Evolutionary conservation across 805 yeast genomes (phyloP).

Genomic region (Candida schatavii): DNA sequence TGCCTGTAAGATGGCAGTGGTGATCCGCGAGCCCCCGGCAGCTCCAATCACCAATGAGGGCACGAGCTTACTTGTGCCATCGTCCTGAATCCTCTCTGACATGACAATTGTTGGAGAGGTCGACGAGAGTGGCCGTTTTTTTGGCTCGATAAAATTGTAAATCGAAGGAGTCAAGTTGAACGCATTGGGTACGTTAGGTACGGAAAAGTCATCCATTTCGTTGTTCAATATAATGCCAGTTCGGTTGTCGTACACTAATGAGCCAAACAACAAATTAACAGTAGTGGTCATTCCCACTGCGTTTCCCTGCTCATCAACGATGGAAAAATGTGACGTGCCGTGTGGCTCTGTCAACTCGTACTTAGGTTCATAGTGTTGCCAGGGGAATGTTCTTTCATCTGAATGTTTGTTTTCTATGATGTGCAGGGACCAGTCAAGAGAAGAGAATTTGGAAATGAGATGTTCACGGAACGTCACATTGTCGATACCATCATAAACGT

Average conservation of each 20-base stretch:
- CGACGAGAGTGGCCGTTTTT: conserved; percentile 81
- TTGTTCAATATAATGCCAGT: conserved; percentile 86
- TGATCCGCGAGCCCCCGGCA: conserved; percentile 89
- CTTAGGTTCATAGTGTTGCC: conserved; percentile 76
- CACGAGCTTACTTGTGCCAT: conserved; percentile 21
- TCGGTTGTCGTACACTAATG: conserved; percentile 69
- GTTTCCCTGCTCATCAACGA: conserved; percentile 70
- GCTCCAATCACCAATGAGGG: conserved; percentile 81
- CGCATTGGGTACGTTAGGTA: conserved; percentile 65
- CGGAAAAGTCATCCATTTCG: conserved; percentile 93
- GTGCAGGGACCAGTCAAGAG: conserved; percentile 55
- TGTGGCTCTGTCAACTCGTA: conserved; percentile 77
- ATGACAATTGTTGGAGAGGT: conserved; percentile 66
- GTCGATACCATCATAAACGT: conserved; percentile 11
- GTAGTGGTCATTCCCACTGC: conserved; percentile 90
- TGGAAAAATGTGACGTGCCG: conserved; percentile 87
- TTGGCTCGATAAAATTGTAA: conserved; percentile 73
- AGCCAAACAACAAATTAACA: conserved; percentile 79
- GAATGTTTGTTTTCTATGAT: conserved; percentile 49
- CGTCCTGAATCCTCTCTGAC: conserved; percentile 28
- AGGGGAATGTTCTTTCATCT: conserved; percentile 54
- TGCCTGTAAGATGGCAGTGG: conserved; percentile 81
- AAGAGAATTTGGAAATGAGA: conserved; percentile 42
- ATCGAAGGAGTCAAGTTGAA: conserved; percentile 80
- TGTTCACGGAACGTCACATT: conserved; percentile 29